Base-by-base conservation (phyloP, 257 asterid species). In the Penstemon eatonii region DNA sequence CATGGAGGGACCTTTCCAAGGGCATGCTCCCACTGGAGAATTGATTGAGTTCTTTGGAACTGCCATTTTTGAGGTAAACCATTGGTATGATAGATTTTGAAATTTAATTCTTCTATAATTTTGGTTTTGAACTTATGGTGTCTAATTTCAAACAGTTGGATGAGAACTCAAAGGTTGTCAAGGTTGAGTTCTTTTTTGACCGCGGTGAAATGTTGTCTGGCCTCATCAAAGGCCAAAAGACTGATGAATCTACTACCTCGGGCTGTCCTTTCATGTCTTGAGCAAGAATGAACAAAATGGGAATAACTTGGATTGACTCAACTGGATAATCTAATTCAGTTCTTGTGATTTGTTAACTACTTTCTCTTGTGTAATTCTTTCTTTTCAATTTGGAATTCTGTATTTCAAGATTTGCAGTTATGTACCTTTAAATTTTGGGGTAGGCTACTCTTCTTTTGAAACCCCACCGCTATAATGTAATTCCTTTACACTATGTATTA, bases 1-100 rank as follows among this genome's bases (percentile, higher is more conserved):
- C 75, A 73, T 87, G 80, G 96, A 91, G 40, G 96, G 84, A 12
- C 77, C 91, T 57, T 91, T 56, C 65, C 81, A 89, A 65, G 86
- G 77, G 3, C 71, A 78, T 51, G 71, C 82, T 7, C 85, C 97
- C 0, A 91, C 89, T 0, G 93, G 98, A 5, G 86, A 91, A 58
- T 65, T 73, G 76, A 51, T 83, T 7, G 90, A 89, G 45, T 44
- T 91, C 45, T 78, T 69, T 33, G 96, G 96, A 5, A 77, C 59
- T 2, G 84, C 72, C 37, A 75, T 76, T 49, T 73, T 84, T 5
- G 70, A 84, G 92, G 97, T 89, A 15, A 15, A 82, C 13, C 37
- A 6, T 15, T 36, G 8, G 1, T 37, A 13, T 47, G 4, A 2
- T 40, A 5, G 8, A 7, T 47, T 57, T n/a, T 68, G 44, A 15